Evolutionary conservation across 164 flowering plant species (phyloP).

Genomic region (Vitis amurensis): DNA sequence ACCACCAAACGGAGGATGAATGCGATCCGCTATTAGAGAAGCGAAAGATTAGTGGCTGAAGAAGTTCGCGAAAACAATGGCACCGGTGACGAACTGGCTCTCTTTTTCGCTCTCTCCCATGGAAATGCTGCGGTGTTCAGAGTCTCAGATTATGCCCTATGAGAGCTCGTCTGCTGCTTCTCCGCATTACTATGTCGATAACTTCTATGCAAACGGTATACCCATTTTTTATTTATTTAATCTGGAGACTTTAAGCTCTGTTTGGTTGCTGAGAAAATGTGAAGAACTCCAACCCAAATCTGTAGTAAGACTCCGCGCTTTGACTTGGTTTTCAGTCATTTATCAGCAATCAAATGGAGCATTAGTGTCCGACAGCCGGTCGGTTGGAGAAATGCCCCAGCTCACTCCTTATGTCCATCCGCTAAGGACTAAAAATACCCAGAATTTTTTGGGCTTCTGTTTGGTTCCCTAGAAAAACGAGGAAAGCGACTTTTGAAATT

Average conservation of each 20-base stretch:
- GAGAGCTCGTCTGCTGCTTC: conserved; percentile 33
- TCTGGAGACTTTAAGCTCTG: neutral
- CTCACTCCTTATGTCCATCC: neutral
- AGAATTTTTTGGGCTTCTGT: neutral
- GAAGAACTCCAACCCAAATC: too few species aligned
- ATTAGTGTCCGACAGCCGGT: too few species aligned
- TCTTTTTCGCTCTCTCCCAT: conserved; percentile 71
- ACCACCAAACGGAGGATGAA: neutral
- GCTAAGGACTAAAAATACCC: neutral
- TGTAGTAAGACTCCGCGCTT: too few species aligned
- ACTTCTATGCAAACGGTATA: conserved; percentile 40
- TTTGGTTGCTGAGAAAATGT: conserved; percentile 12
- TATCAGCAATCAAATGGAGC: too few species aligned
- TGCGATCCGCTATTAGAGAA: neutral
- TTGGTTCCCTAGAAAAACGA: conserved; percentile 5
- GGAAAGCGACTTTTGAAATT: too few species aligned
- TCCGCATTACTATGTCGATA: conserved; percentile 50
- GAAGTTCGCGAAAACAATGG: conserved; percentile 37
- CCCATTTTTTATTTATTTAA: neutral
- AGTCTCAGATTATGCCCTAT: conserved; percentile 31
- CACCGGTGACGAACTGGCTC: conserved; percentile 68
- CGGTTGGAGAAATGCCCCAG: neutral
- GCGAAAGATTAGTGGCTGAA: neutral
- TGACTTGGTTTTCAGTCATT: too few species aligned
- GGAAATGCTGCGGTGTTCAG: conserved; percentile 53